Percentiles rank a stretch among this genome's conserved stretches.
phyloP scores from a whole-genome alignment of 257 asterid species.

The Penstemon newberryi region DNA sequence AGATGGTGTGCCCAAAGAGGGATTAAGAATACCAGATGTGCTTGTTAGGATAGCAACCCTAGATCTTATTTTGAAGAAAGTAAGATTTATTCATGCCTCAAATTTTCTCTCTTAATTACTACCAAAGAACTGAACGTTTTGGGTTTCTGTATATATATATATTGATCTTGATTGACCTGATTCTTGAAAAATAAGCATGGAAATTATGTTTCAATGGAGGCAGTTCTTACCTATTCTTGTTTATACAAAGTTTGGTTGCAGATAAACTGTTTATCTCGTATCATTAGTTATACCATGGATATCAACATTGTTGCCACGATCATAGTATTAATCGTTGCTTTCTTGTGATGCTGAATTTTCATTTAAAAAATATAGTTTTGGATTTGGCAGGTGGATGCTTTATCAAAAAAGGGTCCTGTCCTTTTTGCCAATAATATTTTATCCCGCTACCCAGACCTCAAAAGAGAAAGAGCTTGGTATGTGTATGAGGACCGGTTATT shows the following conservation, averaged over 20 bases:
- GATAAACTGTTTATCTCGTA: background rate
- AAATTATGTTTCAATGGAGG: slow-evolving; percentile 1
- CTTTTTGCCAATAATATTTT: slow-evolving; percentile 71
- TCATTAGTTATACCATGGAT: slow-evolving; percentile 3
- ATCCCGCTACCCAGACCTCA: slow-evolving; percentile 74
- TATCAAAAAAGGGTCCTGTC: slow-evolving; percentile 44
- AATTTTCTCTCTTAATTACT: background rate
- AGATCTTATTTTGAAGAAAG: slow-evolving; percentile 74
- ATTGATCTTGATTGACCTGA: slow-evolving; percentile 14
- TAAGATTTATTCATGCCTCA: slow-evolving; percentile 33
- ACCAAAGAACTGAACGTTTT: background rate
- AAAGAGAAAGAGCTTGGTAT: slow-evolving; percentile 87
- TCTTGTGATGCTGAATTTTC: slow-evolving; percentile 25
- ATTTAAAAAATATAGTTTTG: slow-evolving; percentile 27
- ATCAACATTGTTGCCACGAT: slow-evolving; percentile 12
- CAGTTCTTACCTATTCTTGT: slow-evolving; percentile 18
- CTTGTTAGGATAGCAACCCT: slow-evolving; percentile 80
- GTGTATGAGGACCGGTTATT: slow-evolving; percentile 75
- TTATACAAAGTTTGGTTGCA: slow-evolving; percentile 4
- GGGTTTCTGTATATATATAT: background rate
- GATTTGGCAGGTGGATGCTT: slow-evolving; percentile 60
- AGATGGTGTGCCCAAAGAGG: slow-evolving; percentile 99
- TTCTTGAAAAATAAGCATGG: background rate
- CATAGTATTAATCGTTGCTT: slow-evolving; percentile 13
- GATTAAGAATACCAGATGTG: slow-evolving; percentile 80